Conservation (phyloP, 257 asterid genomes). For the Forsythia suspensa region DNA sequence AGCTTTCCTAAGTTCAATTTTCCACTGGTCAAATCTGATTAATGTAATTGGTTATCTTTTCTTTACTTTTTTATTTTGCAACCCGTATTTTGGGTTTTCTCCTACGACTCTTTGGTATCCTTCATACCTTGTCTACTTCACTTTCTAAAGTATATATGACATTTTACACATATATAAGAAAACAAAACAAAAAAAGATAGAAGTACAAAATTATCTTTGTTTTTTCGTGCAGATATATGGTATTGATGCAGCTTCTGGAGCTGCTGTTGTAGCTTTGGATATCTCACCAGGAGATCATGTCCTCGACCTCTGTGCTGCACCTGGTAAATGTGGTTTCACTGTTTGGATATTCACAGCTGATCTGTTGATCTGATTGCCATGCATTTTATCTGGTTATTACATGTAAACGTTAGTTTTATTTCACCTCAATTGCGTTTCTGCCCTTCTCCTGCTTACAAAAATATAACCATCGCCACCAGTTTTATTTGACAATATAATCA, state of each 20-base stretch:
- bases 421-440: slow-evolving; percentile 3
- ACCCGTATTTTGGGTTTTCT: neutral
- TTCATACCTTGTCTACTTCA: neutral
- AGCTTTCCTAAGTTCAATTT: neutral
- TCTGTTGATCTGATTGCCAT: slow-evolving; percentile 10
- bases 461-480: neutral
- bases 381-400: neutral
- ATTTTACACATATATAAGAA: neutral
- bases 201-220: slow-evolving; percentile 6
- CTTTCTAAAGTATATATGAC: neutral
- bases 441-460: neutral
- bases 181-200: neutral
- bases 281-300: slow-evolving; percentile 74
- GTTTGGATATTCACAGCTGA: neutral
- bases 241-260: slow-evolving; percentile 98
- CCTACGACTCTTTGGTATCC: neutral
- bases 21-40: neutral
- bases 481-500: neutral
- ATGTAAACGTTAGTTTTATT: neutral
- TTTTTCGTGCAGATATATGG: slow-evolving; percentile 77
- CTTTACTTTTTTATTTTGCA: neutral
- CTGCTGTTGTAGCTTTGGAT: slow-evolving; percentile 87
- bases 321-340: slow-evolving; percentile 49
- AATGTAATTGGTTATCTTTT: neutral
- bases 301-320: slow-evolving; percentile 97